These are phyloP conservation scores for Fonsecaea multimorphosa DNA, from an alignment of 2,329 filamentous ascomycete species.

Conservation along the genomic window DNA sequence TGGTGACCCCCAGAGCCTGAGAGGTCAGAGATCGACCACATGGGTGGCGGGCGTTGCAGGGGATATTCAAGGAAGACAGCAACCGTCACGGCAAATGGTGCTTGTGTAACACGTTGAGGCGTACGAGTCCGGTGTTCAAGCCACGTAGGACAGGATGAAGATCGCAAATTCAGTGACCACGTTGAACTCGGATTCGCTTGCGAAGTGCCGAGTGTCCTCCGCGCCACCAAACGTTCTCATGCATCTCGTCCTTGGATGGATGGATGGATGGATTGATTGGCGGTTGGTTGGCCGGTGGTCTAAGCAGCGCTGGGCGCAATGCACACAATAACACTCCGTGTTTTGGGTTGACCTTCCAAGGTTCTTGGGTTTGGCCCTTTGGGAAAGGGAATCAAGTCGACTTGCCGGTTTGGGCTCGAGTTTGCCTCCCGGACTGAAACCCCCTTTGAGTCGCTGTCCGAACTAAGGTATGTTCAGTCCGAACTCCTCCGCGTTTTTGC, in stretches of 20 bases:
- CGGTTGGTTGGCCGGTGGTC: background rate
- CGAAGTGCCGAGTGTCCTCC: background rate
- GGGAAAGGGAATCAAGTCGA: background rate
- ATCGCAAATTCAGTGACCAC: conserved; percentile 8
- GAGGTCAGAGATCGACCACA: conserved; percentile 13
- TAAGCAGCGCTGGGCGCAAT: background rate
- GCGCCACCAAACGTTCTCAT: background rate
- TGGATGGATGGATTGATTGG: background rate
- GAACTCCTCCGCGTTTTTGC: background rate
- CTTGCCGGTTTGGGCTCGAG: background rate
- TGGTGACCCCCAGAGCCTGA: conserved; percentile 1
- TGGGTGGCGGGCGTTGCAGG: conserved; percentile 8
- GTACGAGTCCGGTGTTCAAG: conserved; percentile 9
- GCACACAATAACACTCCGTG: background rate
- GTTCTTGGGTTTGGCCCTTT: too few species aligned
- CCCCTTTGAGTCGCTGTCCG: background rate
- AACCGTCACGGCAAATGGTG: conserved; percentile 6
- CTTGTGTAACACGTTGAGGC: conserved; percentile 1
- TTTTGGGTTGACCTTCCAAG: conserved; percentile 1
- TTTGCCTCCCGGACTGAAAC: background rate
- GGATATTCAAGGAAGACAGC: conserved; percentile 4
- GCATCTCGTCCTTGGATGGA: background rate
- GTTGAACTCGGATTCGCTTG: conserved; percentile 1
- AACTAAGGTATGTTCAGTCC: background rate
- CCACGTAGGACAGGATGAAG: conserved; percentile 22